phyloP scores from a whole-genome alignment of 148 eudicot species.

The Beta vulgaris region DNA sequence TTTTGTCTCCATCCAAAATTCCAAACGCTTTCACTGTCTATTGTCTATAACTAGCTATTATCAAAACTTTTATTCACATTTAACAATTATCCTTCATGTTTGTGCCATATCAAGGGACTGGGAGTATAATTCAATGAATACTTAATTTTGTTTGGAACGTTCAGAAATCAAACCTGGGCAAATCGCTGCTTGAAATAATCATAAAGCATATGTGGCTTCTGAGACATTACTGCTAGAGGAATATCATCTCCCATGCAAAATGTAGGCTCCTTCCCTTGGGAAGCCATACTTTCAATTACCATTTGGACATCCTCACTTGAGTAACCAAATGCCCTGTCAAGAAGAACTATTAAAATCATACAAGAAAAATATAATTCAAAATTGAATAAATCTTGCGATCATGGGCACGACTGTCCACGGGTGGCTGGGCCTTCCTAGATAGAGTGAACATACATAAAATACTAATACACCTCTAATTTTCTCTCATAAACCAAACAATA shows the following conservation, averaged over 20 bases:
- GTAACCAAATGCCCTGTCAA: slow-evolving; percentile 89
- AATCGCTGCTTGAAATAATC: slow-evolving; percentile 98
- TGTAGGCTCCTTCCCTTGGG: slow-evolving; percentile 98
- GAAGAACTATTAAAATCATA: slow-evolving; percentile 17
- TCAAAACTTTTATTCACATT: neutral
- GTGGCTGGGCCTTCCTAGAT: too few species aligned
- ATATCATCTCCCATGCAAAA: slow-evolving; percentile 99
- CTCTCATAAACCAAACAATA: too few species aligned
- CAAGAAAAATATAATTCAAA: neutral
- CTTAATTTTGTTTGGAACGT: neutral
- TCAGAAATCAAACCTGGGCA: slow-evolving; percentile 68
- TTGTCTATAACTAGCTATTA: neutral
- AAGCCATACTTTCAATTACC: slow-evolving; percentile 97
- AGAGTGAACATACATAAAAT: too few species aligned
- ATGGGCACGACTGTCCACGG: too few species aligned
- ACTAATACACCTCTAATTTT: too few species aligned
- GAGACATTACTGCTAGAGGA: slow-evolving; percentile 86
- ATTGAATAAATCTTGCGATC: too few species aligned
- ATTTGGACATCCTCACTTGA: slow-evolving; percentile 99
- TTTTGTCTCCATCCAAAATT: neutral
- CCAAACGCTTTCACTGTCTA: neutral
- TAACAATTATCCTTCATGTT: neutral
- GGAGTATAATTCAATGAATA: neutral
- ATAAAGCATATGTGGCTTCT: slow-evolving; percentile 80
- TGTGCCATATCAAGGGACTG: neutral